Evolutionary conservation across 2,329 filamentous ascomycete genomes (phyloP).

Genomic region (Cadophora sp.): DNA sequence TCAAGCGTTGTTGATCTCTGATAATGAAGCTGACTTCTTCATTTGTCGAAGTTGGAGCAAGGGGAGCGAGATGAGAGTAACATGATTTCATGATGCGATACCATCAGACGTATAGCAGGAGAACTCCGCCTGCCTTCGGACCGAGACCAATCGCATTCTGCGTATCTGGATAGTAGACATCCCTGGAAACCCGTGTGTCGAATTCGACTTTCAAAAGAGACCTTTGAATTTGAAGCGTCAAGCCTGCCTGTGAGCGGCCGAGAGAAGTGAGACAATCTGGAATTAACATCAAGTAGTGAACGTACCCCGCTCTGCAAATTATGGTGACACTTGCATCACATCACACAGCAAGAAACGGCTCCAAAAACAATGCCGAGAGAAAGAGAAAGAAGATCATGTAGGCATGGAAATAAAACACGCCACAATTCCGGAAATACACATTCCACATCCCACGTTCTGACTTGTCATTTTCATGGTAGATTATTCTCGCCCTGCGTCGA

Average conservation of each 20-base stretch:
- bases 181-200: background rate
- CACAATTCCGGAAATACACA: background rate
- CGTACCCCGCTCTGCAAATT: background rate
- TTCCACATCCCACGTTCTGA: slow-evolving; percentile 6
- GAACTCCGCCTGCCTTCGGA: no score
- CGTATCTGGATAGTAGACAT: background rate
- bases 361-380: background rate
- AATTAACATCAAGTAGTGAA: background rate
- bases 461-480: background rate
- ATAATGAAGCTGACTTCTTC: no score
- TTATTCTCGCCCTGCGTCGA: background rate
- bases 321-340: background rate
- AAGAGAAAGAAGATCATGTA: background rate
- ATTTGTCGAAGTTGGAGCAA: no score
- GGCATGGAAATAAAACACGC: background rate
- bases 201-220: background rate
- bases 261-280: background rate
- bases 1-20: no score
- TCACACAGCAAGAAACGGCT: background rate
- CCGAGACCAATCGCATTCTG: background rate
- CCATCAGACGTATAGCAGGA: no score
- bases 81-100: no score
- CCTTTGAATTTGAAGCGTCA: background rate
- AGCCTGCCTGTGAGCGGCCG: background rate
- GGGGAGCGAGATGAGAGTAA: no score